Conservation (phyloP, 495 filamentous ascomycete genomes). For the Cairneyella variabilis region DNA sequence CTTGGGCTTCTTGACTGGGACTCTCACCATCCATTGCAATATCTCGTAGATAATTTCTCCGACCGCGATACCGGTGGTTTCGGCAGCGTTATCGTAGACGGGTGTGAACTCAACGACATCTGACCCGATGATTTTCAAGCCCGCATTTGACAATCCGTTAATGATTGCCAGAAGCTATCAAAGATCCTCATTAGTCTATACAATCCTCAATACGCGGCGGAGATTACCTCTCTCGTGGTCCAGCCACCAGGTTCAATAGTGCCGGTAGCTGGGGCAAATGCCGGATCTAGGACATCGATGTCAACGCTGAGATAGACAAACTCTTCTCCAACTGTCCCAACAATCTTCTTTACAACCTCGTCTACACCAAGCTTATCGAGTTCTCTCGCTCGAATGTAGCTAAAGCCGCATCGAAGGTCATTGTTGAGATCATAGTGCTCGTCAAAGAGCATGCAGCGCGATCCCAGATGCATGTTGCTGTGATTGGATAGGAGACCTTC, state of each 20-base stretch:
- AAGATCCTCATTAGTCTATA: background rate
- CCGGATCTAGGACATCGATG: constrained; percentile 85
- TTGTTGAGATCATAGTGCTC: constrained; percentile 70
- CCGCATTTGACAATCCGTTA: constrained; percentile 44
- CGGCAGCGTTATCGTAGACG: constrained; percentile 26
- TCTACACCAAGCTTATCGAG: constrained; percentile 70
- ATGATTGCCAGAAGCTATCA: constrained; percentile 36
- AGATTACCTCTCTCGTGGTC: constrained; percentile 72
- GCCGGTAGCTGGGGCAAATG: constrained; percentile 61
- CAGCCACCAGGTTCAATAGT: constrained; percentile 87
- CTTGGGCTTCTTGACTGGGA: constrained; percentile 21
- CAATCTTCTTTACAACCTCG: constrained; percentile 73
- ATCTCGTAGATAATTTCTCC: constrained; percentile 25
- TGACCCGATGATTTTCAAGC: constrained; percentile 71
- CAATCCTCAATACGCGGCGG: constrained; percentile 56
- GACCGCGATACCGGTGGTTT: constrained; percentile 26
- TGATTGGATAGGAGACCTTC: constrained; percentile 72
- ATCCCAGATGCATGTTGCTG: constrained; percentile 82
- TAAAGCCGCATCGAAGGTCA: constrained; percentile 79
- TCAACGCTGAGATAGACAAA: constrained; percentile 84
- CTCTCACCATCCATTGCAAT: constrained; percentile 26
- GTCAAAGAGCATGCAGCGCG: constrained; percentile 71
- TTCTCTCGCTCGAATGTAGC: constrained; percentile 75
- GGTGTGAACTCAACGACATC: constrained; percentile 70
- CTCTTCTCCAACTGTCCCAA: constrained; percentile 67